phyloP scores from a whole-genome alignment of 2,329 filamentous ascomycete species.

The Fusarium sterilihyphosum region DNA sequence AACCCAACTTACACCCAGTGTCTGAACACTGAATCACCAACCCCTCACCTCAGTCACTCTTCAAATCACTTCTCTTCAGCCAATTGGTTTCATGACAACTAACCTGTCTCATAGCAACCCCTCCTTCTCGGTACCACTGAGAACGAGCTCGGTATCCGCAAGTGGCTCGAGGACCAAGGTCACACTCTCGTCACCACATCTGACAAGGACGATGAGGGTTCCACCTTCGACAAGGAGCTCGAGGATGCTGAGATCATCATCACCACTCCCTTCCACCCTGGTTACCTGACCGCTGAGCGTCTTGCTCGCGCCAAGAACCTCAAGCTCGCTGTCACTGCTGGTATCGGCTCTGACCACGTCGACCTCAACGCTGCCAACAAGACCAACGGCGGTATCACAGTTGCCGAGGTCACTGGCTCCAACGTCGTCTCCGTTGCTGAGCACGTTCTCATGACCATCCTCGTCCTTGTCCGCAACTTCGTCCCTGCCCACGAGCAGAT shows the following conservation, averaged over 20 bases:
- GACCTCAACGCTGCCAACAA: constrained; percentile 97
- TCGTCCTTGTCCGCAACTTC: constrained; percentile 96
- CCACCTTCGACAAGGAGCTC: constrained; percentile 93
- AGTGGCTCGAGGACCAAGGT: constrained; percentile 97
- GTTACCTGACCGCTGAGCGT: constrained; percentile 96
- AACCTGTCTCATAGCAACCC: constrained; percentile 65
- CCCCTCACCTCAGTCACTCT: constrained; percentile 3
- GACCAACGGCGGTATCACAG: constrained; percentile 97
- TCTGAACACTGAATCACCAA: constrained; percentile 11
- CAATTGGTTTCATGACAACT: constrained; percentile 30
- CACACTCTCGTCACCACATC: constrained; percentile 97
- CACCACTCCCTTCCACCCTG: constrained; percentile 98
- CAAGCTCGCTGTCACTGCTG: constrained; percentile 95
- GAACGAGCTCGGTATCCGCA: constrained; percentile 96
- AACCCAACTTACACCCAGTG: constrained; percentile 25
- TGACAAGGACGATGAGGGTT: constrained; percentile 95
- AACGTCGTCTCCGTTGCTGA: constrained; percentile 99
- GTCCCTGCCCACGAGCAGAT: constrained; percentile 97
- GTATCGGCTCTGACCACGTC: constrained; percentile 98
- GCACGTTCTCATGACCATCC: constrained; percentile 99
- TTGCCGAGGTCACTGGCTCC: constrained; percentile 96
- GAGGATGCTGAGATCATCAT: constrained; percentile 99
- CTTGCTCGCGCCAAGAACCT: constrained; percentile 98
- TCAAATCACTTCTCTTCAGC: background rate
- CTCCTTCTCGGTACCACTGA: constrained; percentile 93